These are phyloP conservation scores for Bauhinia variegata DNA, from an alignment of 306 rosid genomes.

Conservation along the genomic window DNA sequence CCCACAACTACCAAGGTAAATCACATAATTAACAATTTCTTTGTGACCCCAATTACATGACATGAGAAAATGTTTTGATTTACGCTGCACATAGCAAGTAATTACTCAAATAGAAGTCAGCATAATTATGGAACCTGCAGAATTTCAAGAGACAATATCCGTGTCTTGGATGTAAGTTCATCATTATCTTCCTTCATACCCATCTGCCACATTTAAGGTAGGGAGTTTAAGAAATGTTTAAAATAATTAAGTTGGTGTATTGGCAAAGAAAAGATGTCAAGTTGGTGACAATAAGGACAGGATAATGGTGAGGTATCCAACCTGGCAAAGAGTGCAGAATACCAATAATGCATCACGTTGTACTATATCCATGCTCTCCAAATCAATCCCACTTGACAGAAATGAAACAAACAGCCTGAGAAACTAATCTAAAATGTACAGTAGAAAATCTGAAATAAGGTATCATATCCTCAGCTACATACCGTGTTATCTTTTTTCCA, in stretches of 20 bases:
- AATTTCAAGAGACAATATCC: slow-evolving; percentile 97
- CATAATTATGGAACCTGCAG: slow-evolving; percentile 73
- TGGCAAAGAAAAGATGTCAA: no score
- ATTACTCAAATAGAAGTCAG: slow-evolving; percentile 30
- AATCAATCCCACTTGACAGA: slow-evolving; percentile 87
- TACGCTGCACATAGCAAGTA: slow-evolving; percentile 21
- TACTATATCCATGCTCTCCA: slow-evolving; percentile 86
- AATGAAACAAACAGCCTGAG: slow-evolving; percentile 39
- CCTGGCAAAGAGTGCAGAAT: slow-evolving; percentile 99
- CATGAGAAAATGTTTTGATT: slow-evolving; percentile 23
- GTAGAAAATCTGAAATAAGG: slow-evolving; percentile 26
- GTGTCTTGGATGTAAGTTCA: slow-evolving; percentile 90
- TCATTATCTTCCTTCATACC: slow-evolving; percentile 98
- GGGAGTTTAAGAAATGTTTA: slow-evolving; percentile 33
- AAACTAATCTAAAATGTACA: slow-evolving; percentile 29
- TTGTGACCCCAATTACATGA: slow-evolving; percentile 17
- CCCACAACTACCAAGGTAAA: not conserved
- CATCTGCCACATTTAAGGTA: slow-evolving; percentile 67
- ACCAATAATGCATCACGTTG: slow-evolving; percentile 93
- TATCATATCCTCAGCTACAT: slow-evolving; percentile 31
- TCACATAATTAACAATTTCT: slow-evolving; percentile 23
- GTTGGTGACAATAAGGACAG: slow-evolving; percentile 22
- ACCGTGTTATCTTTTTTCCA: slow-evolving; percentile 96
- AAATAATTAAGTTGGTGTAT: slow-evolving; percentile 1
- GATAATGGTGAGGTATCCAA: slow-evolving; percentile 47